Evolutionary conservation across 257 asterid genomes (phyloP).

Genomic region (Solanum rostratum): DNA sequence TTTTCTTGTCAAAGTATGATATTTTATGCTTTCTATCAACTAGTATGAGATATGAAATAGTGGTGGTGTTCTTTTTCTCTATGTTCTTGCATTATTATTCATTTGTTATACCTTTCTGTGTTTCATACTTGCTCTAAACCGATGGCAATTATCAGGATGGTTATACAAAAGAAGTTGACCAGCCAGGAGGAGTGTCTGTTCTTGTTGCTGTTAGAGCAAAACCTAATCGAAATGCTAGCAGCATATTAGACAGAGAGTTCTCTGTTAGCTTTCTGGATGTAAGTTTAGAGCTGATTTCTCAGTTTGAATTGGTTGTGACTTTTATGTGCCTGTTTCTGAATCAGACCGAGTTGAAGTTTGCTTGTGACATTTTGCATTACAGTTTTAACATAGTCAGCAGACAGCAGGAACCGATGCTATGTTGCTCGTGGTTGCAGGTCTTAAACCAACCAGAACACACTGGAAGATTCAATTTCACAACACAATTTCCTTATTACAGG

Average conservation of each 20-base stretch:
- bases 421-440: conserved; percentile 31
- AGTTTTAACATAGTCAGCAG: background rate
- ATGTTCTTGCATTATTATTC: background rate
- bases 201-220: conserved; percentile 80
- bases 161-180: conserved; percentile 38
- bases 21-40: background rate
- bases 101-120: background rate
- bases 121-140: background rate
- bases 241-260: conserved; percentile 34
- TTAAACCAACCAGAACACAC: conserved; percentile 37
- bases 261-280: conserved; percentile 60
- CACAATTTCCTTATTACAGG: conserved; percentile 46
- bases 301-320: background rate
- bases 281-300: conserved; percentile 7
- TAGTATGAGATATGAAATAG: background rate
- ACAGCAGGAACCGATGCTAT: background rate
- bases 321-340: background rate
- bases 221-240: conserved; percentile 35
- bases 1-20: background rate
- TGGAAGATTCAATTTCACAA: conserved; percentile 59
- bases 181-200: conserved; percentile 41
- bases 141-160: conserved; percentile 46
- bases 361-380: background rate
- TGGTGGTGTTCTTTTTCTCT: background rate
- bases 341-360: background rate